Conservation (phyloP, 1,139 yeast species). For the Taphrina flavorubra region DNA sequence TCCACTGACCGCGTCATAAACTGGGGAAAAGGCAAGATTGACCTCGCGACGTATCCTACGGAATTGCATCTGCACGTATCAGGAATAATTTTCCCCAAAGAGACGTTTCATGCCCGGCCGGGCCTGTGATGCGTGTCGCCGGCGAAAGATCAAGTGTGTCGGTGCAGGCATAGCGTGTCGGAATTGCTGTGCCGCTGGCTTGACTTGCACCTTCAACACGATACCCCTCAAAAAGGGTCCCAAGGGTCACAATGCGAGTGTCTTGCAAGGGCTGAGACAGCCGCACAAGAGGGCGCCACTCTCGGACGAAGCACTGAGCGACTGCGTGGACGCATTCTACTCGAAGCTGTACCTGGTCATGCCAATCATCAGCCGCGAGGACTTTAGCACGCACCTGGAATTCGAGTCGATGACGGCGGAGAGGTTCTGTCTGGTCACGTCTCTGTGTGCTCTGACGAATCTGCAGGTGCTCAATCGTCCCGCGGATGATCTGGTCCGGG, state of each 20-base stretch:
- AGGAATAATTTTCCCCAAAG: not conserved
- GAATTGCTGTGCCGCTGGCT: slow-evolving; percentile 28
- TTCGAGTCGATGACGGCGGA: slow-evolving; percentile 30
- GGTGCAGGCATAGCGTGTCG: slow-evolving; percentile 39
- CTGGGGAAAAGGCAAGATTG: no score
- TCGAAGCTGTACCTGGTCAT: slow-evolving; percentile 30
- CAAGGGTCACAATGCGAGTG: slow-evolving; percentile 35
- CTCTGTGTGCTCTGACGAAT: slow-evolving; percentile 46
- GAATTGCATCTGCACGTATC: not conserved
- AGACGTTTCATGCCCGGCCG: slow-evolving; percentile 22
- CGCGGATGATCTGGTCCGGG: slow-evolving; percentile 41
- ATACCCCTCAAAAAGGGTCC: slow-evolving; percentile 35
- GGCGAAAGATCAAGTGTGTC: slow-evolving; percentile 45
- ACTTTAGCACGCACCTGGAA: slow-evolving; percentile 11
- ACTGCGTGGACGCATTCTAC: slow-evolving; percentile 32
- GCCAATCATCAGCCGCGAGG: slow-evolving; percentile 26
- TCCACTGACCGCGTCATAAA: no score
- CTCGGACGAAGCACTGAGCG: slow-evolving; percentile 17
- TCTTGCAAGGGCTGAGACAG: slow-evolving; percentile 28
- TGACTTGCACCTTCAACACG: slow-evolving; percentile 34
- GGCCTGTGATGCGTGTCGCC: slow-evolving; percentile 44
- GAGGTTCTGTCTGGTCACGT: slow-evolving; percentile 43
- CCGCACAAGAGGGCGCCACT: slow-evolving; percentile 19
- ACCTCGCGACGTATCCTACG: not conserved
- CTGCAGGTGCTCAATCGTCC: slow-evolving; percentile 43